A percentile compares a stretch with the other conserved stretches of the same genome.
Evolutionary conservation across 2,329 filamentous ascomycete species (phyloP).

Genomic region (Curvularia hawaiiensis): DNA sequence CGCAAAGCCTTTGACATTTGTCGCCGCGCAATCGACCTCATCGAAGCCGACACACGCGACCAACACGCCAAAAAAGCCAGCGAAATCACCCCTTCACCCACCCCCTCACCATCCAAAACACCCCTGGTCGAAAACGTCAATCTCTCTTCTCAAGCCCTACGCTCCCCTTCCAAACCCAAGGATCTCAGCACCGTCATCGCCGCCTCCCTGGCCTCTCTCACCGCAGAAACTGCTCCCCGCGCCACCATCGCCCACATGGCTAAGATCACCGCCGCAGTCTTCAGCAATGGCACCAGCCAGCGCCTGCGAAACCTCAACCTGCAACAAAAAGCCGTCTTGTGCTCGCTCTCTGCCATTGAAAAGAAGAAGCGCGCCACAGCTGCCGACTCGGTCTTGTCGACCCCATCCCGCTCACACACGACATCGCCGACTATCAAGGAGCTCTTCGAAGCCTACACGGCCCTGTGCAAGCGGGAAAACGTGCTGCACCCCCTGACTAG

Average conservation of each 20-base stretch:
- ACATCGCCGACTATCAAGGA: conserved; percentile 81
- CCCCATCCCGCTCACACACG: conserved; percentile 52
- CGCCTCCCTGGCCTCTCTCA: conserved; percentile 65
- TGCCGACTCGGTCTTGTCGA: conserved; percentile 38
- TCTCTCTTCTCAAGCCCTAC: conserved; percentile 59
- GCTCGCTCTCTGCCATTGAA: conserved; percentile 85
- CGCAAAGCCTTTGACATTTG: conserved; percentile 96
- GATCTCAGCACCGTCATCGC: conserved; percentile 30
- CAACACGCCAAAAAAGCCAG: conserved; percentile 68
- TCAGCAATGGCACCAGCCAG: conserved; percentile 86
- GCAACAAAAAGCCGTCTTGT: conserved; percentile 94
- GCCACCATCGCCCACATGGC: conserved; percentile 91
- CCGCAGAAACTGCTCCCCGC: conserved; percentile 79
- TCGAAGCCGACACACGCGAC: conserved; percentile 81
- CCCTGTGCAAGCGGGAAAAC: conserved; percentile 85
- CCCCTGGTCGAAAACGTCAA: conserved; percentile 84
- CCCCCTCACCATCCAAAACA: conserved; percentile 72
- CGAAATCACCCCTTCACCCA: conserved; percentile 50
- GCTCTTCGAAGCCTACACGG: conserved; percentile 82
- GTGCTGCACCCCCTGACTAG: conserved; percentile 85
- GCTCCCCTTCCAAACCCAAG: conserved; percentile 49
- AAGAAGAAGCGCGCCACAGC: conserved; percentile 65
- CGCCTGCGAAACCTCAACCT: conserved; percentile 87
- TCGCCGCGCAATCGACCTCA: conserved; percentile 83
- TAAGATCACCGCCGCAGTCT: conserved; percentile 85